Evolutionary conservation across 2,329 filamentous ascomycete species (phyloP).

Genomic region (Penicillium occitanis): DNA sequence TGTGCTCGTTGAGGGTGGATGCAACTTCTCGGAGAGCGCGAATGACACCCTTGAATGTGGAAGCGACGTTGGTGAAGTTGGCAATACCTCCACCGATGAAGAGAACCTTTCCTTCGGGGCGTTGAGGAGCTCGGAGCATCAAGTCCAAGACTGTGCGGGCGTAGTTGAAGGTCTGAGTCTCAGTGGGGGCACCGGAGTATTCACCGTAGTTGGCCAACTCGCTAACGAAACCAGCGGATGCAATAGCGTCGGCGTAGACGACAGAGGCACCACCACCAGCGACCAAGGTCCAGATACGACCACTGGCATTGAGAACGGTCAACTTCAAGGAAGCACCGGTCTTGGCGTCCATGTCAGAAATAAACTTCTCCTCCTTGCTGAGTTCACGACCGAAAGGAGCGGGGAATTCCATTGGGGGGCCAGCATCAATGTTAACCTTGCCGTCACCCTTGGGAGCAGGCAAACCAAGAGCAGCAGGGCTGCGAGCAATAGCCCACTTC

Average conservation of each 20-base stretch:
- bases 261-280: conserved; percentile 99
- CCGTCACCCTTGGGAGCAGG: conserved; percentile 63
- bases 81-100: conserved; percentile 99
- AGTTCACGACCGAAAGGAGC: conserved; percentile 98
- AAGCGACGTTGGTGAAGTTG: conserved; percentile 99
- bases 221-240: conserved; percentile 88
- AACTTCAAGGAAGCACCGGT: conserved; percentile 98
- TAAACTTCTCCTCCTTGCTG: conserved; percentile 98
- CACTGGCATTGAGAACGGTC: conserved; percentile 86
- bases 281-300: conserved; percentile 96
- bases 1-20: conserved; percentile 86
- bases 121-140: conserved; percentile 85
- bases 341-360: conserved; percentile 97
- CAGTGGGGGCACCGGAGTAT: conserved; percentile 97
- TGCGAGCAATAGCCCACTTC: conserved; percentile 97
- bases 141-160: conserved; percentile 94
- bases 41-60: conserved; percentile 99
- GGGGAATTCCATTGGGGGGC: conserved; percentile 97
- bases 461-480: conserved; percentile 82
- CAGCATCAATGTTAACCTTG: conserved; percentile 92
- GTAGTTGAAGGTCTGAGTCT: conserved; percentile 99
- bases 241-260: conserved; percentile 98
- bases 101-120: conserved; percentile 91
- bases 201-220: conserved; percentile 99
- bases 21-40: conserved; percentile 89